Evolutionary conservation across 129 eudicot genomes (phyloP), one percentile per base, ranked within the genome.

Genomic region (Pittosporum tobira): DNA sequence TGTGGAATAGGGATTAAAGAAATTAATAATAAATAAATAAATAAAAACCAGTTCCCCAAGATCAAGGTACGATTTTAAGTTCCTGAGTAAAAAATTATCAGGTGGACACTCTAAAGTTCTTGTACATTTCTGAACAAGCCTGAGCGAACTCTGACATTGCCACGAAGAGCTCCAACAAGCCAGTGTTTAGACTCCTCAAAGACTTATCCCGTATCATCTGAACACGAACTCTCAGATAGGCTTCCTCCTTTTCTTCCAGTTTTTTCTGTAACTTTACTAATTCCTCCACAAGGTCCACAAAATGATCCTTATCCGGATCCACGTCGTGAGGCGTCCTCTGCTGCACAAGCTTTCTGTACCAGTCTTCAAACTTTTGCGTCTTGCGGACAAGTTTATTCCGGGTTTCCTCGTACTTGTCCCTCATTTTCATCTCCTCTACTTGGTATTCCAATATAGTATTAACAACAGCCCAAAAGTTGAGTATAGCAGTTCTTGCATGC

Each of bases 171-270:
- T 86, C 98, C 0, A 95, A 95, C 70, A 90, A 71, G 16, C 85
- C 77, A 54, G 80, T 83, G 69, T 64, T 86, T 48, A 90, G 69
- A 62, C 76, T 90, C 65, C 78, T 73, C 61, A 90, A 71, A 26
- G 98, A 82, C 75, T 86, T 90, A 31, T 90, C 87, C 72, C 98
- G 79, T 12, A 86, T 94, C 48, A 86, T 94, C 48, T 90, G 98
- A 65, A 82, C 29, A 38, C 89, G 80, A 26, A 73, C 83, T 69
- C 67, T 73, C 71, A 74, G 75, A 34, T 80, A 90, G 13, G 21
- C 75, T 34, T 78, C 84, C 45, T 83, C 88, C 24, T 83, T 95
- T 0, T 86, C 95, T 70, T 86, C 87, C 67, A 90, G 55, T 40
- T 80, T 76, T 68, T 73, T 77, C 74, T n/a, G n/a, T n/a, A n/a